Evolutionary conservation across 257 asterid species (phyloP).

Genomic region (Fraxinus quadrangulata): DNA sequence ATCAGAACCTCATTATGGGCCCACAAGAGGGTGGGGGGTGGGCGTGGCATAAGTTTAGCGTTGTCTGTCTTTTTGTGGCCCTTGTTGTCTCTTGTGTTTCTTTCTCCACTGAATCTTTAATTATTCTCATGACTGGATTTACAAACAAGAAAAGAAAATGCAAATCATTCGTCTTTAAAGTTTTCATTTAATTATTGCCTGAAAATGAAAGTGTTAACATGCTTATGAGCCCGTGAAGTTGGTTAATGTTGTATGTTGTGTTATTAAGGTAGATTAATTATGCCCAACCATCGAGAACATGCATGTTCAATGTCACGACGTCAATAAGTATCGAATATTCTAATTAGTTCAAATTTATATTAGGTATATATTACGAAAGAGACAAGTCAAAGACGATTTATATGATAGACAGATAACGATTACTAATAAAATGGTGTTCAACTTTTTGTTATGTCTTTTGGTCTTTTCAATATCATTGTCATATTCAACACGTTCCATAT

Average conservation of each 20-base stretch:
- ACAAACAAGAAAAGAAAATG: conserved; percentile 37
- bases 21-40: conserved; percentile 21
- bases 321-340: too few species aligned
- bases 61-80: conserved; percentile 43
- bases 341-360: too few species aligned
- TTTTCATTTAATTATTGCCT: conserved; percentile 10
- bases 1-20: conserved; percentile 61
- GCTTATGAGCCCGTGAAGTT: not conserved
- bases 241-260: not conserved
- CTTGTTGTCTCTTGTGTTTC: conserved; percentile 50
- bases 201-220: not conserved
- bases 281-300: not conserved
- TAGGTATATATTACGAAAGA: too few species aligned
- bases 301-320: not conserved
- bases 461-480: too few species aligned
- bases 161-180: conserved; percentile 48
- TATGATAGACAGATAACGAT: too few species aligned
- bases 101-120: conserved; percentile 27
- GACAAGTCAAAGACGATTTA: too few species aligned
- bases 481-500: too few species aligned
- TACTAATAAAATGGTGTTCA: not conserved
- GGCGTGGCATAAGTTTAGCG: not conserved
- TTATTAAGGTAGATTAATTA: conserved; percentile 1
- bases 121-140: conserved; percentile 31
- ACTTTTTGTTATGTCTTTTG: too few species aligned